A percentile compares a stretch with the other conserved stretches of the same genome.
These are phyloP conservation scores for Deinandra increscens DNA, from an alignment of 129 eudicot species.

Conservation along the genomic window DNA sequence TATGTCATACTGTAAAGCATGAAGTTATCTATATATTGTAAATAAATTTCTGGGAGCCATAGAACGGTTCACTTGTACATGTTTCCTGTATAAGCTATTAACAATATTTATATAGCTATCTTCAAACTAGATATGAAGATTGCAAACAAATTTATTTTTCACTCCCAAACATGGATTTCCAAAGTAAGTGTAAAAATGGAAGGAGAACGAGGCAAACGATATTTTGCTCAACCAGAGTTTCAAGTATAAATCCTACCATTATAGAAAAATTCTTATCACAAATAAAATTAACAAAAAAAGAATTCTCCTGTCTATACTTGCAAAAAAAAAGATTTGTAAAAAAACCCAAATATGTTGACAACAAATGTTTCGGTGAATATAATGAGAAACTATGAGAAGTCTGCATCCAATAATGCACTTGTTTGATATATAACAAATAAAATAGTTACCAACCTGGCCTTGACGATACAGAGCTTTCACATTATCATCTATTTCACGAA, in stretches of 20 bases:
- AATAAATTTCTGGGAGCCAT: not conserved
- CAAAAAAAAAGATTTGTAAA: not conserved
- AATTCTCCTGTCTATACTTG: not conserved
- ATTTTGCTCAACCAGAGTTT: not conserved
- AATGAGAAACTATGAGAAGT: not conserved
- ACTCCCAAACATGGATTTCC: not conserved
- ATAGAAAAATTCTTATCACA: not conserved
- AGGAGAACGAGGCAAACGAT: not conserved
- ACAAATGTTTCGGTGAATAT: not conserved
- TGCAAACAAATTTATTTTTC: not conserved
- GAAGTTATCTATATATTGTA: not conserved
- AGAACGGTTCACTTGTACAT: not conserved
- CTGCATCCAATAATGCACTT: not conserved
- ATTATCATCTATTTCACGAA: conserved; percentile 84
- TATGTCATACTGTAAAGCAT: not conserved
- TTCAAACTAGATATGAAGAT: not conserved
- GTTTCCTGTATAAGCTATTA: not conserved
- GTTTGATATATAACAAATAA: not conserved
- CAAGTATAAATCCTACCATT: not conserved
- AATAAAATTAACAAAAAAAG: not conserved
- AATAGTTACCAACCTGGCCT: conserved; percentile 77
- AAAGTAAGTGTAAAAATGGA: not conserved
- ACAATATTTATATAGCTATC: not conserved
- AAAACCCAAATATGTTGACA: not conserved
- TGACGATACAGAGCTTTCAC: conserved; percentile 85